These are phyloP conservation scores for Boletus smithii DNA, from an alignment of 1,284 basidiomycete species.

Conservation along the genomic window DNA sequence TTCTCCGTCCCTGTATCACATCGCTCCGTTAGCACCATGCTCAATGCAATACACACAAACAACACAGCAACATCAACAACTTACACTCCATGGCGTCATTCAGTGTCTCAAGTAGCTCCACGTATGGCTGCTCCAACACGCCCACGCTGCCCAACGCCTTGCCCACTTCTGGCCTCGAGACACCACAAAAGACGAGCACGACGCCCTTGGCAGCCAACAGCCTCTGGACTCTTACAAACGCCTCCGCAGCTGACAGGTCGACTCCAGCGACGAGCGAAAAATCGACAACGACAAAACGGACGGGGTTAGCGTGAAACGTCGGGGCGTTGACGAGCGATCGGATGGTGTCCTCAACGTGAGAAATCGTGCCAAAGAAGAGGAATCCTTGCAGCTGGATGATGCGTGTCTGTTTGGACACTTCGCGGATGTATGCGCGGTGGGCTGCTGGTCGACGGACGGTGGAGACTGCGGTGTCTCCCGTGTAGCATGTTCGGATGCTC, in stretches of 20 bases:
- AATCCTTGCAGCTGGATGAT: slow-evolving; percentile 90
- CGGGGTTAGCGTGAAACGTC: slow-evolving; percentile 75
- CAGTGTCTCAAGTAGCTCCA: slow-evolving; percentile 81
- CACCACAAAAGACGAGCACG: slow-evolving; percentile 87
- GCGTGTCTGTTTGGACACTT: slow-evolving; percentile 89
- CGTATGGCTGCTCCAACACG: slow-evolving; percentile 71
- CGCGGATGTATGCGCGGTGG: slow-evolving; percentile 86
- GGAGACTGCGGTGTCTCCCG: slow-evolving; percentile 79
- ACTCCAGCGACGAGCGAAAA: slow-evolving; percentile 84
- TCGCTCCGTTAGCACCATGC: slow-evolving; percentile 13
- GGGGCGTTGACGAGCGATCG: slow-evolving; percentile 71
- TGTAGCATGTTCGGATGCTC: slow-evolving; percentile 80
- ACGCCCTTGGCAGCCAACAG: slow-evolving; percentile 76
- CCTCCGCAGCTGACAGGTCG: slow-evolving; percentile 94
- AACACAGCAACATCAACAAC: slow-evolving; percentile 29
- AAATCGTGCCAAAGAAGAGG: slow-evolving; percentile 96
- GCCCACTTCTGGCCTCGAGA: slow-evolving; percentile 59
- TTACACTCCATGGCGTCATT: slow-evolving; percentile 92
- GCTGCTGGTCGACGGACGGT: slow-evolving; percentile 88
- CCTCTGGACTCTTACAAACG: slow-evolving; percentile 89
- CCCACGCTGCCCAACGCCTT: slow-evolving; percentile 72
- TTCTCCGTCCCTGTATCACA: slow-evolving; percentile 77
- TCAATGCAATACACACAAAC: slow-evolving; percentile 2
- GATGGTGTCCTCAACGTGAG: slow-evolving; percentile 81
- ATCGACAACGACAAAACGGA: slow-evolving; percentile 89